phyloP scores from a whole-genome alignment of 2,329 filamentous ascomycete species.

The Neofusicoccum umdonicola region DNA sequence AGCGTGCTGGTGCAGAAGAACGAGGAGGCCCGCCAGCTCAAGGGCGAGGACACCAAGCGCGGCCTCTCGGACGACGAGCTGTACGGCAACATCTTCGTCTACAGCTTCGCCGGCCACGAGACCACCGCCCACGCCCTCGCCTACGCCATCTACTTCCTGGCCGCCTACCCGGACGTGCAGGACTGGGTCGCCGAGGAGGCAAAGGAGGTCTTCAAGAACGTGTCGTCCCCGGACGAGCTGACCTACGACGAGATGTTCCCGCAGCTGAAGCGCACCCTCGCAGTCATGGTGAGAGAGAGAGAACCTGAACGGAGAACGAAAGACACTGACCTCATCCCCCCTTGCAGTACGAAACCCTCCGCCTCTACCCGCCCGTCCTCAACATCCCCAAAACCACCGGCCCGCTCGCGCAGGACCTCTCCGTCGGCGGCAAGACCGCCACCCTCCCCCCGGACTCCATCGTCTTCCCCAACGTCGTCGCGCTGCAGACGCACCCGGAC shows the following conservation, averaged over 20 bases:
- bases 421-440: background rate
- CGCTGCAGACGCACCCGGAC: conserved; percentile 6
- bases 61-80: conserved; percentile 52
- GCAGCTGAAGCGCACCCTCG: conserved; percentile 43
- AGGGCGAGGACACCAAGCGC: conserved; percentile 66
- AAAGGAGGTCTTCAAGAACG: conserved; percentile 29
- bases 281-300: conserved; percentile 45
- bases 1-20: conserved; percentile 9
- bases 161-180: conserved; percentile 49
- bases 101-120: conserved; percentile 31
- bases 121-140: conserved; percentile 48
- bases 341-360: conserved; percentile 27
- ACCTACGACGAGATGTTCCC: conserved; percentile 39
- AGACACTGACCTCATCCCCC: background rate
- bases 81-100: conserved; percentile 33
- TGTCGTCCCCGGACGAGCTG: conserved; percentile 14
- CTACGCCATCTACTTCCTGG: conserved; percentile 49
- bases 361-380: conserved; percentile 25
- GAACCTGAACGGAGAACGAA: background rate
- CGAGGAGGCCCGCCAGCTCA: conserved; percentile 1
- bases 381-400: conserved; percentile 19
- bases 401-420: background rate
- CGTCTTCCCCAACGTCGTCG: background rate
- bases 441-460: background rate
- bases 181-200: conserved; percentile 54